A percentile compares a stretch with the other conserved stretches of the same genome.
phyloP scores from a whole-genome alignment of 768 basidiomycete species.

The Myochromella boudieri region DNA sequence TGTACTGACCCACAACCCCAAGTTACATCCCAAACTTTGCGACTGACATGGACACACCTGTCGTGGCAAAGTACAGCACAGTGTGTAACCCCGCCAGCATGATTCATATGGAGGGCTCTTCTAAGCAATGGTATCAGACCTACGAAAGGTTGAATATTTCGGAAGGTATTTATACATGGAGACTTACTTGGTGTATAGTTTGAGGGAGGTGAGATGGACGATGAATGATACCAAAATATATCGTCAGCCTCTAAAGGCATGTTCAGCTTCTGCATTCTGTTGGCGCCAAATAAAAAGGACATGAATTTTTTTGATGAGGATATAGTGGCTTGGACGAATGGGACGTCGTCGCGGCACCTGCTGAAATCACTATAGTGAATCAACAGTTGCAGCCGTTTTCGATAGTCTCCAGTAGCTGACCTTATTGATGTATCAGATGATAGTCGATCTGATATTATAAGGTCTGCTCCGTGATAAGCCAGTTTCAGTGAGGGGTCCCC shows the following conservation, averaged over 20 bases:
- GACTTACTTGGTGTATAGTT: constrained; percentile 65
- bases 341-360: no score
- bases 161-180: not conserved
- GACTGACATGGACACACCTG: constrained; percentile 54
- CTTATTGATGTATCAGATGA: not conserved
- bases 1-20: constrained; percentile 72
- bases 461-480: no score
- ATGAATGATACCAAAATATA: constrained; percentile 64
- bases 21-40: constrained; percentile 56
- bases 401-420: no score
- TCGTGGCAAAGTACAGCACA: constrained; percentile 68
- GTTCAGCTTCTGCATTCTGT: constrained; percentile 4
- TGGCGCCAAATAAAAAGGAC: not conserved
- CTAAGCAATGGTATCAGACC: constrained; percentile 67
- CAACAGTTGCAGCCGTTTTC: no score
- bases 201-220: constrained; percentile 36
- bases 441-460: not conserved
- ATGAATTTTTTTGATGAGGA: not conserved
- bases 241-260: constrained; percentile 35
- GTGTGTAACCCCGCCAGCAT: constrained; percentile 46
- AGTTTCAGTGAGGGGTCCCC: no score
- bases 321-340: no score
- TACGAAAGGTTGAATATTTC: constrained; percentile 21
- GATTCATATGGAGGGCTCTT: constrained; percentile 50
- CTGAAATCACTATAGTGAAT: no score